phyloP scores from a whole-genome alignment of 1,139 yeast species.

The Pichia sp. region DNA sequence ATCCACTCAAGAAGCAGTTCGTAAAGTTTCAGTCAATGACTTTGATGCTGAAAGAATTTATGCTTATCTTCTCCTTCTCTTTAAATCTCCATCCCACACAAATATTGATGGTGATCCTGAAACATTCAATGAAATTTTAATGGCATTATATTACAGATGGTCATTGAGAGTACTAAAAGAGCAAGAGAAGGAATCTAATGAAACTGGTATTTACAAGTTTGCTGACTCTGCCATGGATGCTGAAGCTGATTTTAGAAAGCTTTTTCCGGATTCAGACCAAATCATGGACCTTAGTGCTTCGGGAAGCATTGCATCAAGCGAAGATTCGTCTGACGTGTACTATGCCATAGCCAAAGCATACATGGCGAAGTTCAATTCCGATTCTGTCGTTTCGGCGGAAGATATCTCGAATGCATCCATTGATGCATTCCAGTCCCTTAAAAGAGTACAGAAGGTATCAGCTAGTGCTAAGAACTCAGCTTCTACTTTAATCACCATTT shows the following conservation, averaged over 20 bases:
- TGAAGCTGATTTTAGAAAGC: constrained; percentile 64
- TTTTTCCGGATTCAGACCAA: constrained; percentile 89
- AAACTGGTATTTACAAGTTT: constrained; percentile 60
- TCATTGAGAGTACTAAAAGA: constrained; percentile 61
- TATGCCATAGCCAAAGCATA: constrained; percentile 37
- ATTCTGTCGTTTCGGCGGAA: constrained; percentile 24
- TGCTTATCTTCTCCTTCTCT: constrained; percentile 39
- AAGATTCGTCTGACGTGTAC: constrained; percentile 35
- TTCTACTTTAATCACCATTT: constrained; percentile 40
- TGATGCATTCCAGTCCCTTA: constrained; percentile 30
- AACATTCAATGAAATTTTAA: constrained; percentile 45
- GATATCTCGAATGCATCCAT: constrained; percentile 41
- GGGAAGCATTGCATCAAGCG: constrained; percentile 14
- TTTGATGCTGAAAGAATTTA: constrained; percentile 45
- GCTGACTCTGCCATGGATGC: constrained; percentile 59
- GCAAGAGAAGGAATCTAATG: constrained; percentile 58
- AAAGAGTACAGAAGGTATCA: constrained; percentile 28
- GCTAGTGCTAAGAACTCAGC: constrained; percentile 32
- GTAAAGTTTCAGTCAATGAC: constrained; percentile 42
- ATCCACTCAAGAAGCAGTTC: constrained; percentile 38
- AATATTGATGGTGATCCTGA: constrained; percentile 19
- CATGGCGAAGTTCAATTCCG: constrained; percentile 31
- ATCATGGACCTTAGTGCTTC: constrained; percentile 39
- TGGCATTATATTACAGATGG: constrained; percentile 74
- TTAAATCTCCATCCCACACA: constrained; percentile 20